Percentiles rank a stretch among this genome's conserved stretches.
Conservation (phyloP, 176 grass and related monocot genomes). For the Aegilops tauschii region DNA sequence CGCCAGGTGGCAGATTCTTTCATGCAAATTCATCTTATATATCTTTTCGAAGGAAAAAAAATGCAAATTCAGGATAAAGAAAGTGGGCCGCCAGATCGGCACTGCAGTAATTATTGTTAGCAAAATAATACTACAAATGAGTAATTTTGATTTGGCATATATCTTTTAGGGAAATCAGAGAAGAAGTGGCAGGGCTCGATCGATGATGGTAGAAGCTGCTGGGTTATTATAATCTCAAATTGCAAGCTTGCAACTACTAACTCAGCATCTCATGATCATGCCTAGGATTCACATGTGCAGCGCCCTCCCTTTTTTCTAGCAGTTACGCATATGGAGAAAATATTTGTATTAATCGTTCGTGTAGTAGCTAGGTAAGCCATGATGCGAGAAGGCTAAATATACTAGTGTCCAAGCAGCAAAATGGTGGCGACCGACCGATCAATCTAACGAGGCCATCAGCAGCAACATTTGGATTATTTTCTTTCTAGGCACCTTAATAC, state of each 20-base stretch:
- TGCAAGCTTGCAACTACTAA: neutral
- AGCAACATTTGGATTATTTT: neutral
- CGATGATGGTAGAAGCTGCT: neutral
- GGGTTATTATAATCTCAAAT: neutral
- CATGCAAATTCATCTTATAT: too few species aligned
- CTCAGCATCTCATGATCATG: neutral
- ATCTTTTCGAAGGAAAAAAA: too few species aligned
- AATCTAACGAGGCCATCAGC: neutral
- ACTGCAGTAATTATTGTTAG: neutral
- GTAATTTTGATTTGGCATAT: too few species aligned
- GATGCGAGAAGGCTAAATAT: neutral
- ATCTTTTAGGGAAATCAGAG: neutral
- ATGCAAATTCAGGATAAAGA: neutral
- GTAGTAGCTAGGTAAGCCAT: neutral
- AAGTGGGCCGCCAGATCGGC: neutral
- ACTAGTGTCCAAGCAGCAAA: constrained; percentile 11
- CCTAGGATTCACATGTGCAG: constrained; percentile 24
- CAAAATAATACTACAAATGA: neutral
- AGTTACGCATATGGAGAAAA: neutral
- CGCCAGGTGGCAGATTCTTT: too few species aligned
- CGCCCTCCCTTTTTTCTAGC: neutral
- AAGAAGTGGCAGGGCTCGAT: neutral
- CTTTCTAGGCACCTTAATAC: neutral
- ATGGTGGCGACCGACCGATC: neutral
- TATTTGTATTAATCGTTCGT: neutral